Evolutionary conservation across 192 early-diverging fungal genomes (phyloP).

Genomic region (Linnemannia elongata): DNA sequence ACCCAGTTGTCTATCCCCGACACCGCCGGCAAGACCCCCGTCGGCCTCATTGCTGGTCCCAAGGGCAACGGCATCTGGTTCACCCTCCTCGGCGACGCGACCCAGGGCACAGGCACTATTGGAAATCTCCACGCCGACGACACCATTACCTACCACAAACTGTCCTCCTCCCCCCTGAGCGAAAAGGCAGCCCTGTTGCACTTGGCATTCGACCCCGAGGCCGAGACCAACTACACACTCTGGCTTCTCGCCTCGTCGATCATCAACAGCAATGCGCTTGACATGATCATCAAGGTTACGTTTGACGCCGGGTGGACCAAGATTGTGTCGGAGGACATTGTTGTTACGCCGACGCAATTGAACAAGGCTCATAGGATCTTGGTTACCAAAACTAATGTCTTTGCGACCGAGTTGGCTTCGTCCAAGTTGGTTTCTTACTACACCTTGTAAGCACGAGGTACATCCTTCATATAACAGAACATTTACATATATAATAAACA

Average conservation of each 20-base stretch:
- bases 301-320: constrained; percentile 19
- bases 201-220: constrained; percentile 25
- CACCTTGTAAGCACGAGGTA: not conserved
- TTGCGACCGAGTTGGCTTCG: constrained; percentile 25
- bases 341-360: constrained; percentile 24
- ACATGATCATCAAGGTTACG: constrained; percentile 32
- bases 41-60: constrained; percentile 37
- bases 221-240: constrained; percentile 2
- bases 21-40: constrained; percentile 12
- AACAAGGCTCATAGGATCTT: constrained; percentile 33
- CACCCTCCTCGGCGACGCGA: constrained; percentile 5
- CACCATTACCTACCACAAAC: constrained; percentile 4
- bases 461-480: too few species aligned
- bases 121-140: constrained; percentile 21
- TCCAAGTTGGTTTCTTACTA: constrained; percentile 30
- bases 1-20: constrained; percentile 2
- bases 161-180: not conserved
- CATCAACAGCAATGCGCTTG: constrained; percentile 27
- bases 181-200: constrained; percentile 27
- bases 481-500: too few species aligned
- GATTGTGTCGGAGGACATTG: constrained; percentile 25
- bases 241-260: constrained; percentile 50
- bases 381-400: not conserved
- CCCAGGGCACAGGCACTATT: constrained; percentile 38
- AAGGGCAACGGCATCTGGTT: constrained; percentile 28